phyloP scores from a whole-genome alignment of 148 eudicot genomes.

The Nepenthes gracilis region DNA sequence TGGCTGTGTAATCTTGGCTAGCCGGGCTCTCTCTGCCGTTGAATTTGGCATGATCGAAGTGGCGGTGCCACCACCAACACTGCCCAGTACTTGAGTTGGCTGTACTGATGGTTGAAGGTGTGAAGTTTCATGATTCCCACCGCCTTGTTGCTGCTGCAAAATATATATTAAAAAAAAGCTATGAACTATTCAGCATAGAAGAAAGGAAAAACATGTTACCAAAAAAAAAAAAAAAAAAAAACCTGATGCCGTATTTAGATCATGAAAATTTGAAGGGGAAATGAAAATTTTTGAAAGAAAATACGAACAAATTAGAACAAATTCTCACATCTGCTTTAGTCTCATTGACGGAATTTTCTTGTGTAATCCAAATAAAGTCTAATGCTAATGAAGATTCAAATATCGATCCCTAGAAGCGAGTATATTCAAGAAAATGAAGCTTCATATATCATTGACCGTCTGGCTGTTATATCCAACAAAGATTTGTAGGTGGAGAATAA shows the following conservation, averaged over 20 bases:
- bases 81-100: conserved; percentile 8
- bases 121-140: conserved; percentile 13
- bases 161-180: conserved; percentile 12
- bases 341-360: neutral
- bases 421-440: conserved; percentile 30
- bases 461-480: neutral
- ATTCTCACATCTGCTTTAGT: neutral
- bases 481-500: conserved; percentile 9
- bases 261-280: neutral
- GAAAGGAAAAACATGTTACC: neutral
- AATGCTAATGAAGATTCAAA: neutral
- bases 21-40: conserved; percentile 57
- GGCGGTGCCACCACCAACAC: conserved; percentile 12
- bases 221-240: neutral
- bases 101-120: conserved; percentile 18
- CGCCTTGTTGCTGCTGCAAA: conserved; percentile 15
- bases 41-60: conserved; percentile 36
- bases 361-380: neutral
- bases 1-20: conserved; percentile 46
- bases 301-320: neutral
- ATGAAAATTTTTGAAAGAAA: neutral
- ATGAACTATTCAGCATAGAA: conserved; percentile 3
- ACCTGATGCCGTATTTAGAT: neutral
- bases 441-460: neutral
- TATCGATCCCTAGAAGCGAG: neutral